phyloP scores from a whole-genome alignment of 441 rosid species.

The Populus hybrid region DNA sequence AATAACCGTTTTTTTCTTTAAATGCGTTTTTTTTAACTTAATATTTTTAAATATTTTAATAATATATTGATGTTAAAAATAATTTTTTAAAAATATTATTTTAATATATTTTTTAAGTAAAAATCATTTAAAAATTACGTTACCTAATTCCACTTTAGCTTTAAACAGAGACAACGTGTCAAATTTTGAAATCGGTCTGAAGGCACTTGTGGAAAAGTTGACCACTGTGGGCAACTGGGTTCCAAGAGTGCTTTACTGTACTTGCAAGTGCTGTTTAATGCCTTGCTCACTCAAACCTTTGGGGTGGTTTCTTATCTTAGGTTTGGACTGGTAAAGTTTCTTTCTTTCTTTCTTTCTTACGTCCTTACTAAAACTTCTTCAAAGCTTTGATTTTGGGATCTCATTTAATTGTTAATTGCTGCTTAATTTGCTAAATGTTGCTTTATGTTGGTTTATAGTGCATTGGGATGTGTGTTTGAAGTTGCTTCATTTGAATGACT shows the following conservation, averaged over 20 bases:
- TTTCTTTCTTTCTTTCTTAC: slow-evolving; percentile 14
- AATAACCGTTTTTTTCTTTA: too few relatives aligned
- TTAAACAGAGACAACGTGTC: slow-evolving; percentile 15
- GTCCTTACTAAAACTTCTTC: not conserved
- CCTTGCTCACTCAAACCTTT: not conserved
- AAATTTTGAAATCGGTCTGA: slow-evolving; percentile 28
- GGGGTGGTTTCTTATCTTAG: not conserved
- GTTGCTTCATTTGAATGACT: slow-evolving; percentile 27
- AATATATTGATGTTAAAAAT: too few relatives aligned
- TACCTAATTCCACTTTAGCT: too few relatives aligned
- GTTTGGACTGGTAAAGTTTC: slow-evolving; percentile 12
- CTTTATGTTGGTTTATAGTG: slow-evolving; percentile 23
- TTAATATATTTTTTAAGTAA: too few relatives aligned
- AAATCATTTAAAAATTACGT: too few relatives aligned
- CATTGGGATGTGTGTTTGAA: slow-evolving; percentile 39
- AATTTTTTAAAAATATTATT: too few relatives aligned
- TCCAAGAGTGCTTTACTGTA: slow-evolving; percentile 34
- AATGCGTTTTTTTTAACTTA: too few relatives aligned
- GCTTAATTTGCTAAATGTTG: slow-evolving; percentile 22
- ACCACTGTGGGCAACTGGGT: slow-evolving; percentile 29
- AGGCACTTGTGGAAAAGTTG: slow-evolving; percentile 32
- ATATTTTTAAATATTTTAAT: too few relatives aligned
- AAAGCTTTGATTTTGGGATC: slow-evolving; percentile 31
- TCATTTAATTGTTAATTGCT: slow-evolving; percentile 14
- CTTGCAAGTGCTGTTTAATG: slow-evolving; percentile 33